Evolutionary conservation across 2,329 filamentous ascomycete genomes (phyloP), one percentile per base, ranked within the genome.

Genomic region (Teratosphaeria nubilosa): DNA sequence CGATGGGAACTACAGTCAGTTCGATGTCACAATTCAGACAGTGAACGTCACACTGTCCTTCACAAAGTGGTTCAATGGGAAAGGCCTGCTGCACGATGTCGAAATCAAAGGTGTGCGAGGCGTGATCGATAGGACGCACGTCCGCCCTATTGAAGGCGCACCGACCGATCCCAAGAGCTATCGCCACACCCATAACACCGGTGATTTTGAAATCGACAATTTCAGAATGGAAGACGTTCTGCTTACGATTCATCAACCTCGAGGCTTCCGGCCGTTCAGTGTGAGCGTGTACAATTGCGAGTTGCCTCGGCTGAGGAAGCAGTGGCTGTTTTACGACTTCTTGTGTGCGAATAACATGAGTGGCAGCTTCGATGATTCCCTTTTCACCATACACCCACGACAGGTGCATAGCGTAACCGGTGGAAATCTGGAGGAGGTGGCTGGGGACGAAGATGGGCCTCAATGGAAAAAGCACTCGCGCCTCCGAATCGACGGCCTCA

Each of bases 31-130:
- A 0, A 90, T 99, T 59, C 90, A 94, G 62, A 95, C 90, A 0
- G 90, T 99, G 61, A 96, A 99, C 68, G 92, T 99, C 50, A 97
- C 92, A 0, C 74, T 99, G 27, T 99, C 94, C 0, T 97, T 99
- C 66, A 81, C 91, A n/a, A 97, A 96, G 71, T 99, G 94, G 94
- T 95, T 95, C 84, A 97, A 96, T 66, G 92, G 94, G 24, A 96
- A 92, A 72, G 94, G 94, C 0, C 80, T 95, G 5, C 77, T 99
- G 9, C 86, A 89, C 66, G 90, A 97, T 70, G 94, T 99, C 50
- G 91, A 96, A 69, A 86, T 99, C 56, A 94, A 91, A 69, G 94
- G 94, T 4, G 88, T 99, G 31, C 84, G 94, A 60, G 94, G 94
- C 24, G 90, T 97, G 5, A 81, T 99, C 51, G 94, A 99, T 73